phyloP scores from a whole-genome alignment of 2,329 filamentous ascomycete genomes.

The Atkinsonella texensis region DNA sequence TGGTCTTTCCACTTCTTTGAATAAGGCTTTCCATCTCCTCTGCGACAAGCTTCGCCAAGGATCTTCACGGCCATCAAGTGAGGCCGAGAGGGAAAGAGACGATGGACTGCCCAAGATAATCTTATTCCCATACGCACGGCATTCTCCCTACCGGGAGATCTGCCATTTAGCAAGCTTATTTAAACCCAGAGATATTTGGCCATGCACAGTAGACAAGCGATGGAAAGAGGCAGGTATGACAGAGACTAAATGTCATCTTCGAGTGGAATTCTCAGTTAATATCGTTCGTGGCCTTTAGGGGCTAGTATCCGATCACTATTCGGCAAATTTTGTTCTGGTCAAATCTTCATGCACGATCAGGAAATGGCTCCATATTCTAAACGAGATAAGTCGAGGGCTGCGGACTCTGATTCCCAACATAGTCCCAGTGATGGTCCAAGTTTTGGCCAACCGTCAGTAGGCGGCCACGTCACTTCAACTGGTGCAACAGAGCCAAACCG shows the following conservation, averaged over 20 bases:
- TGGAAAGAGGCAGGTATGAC: slow-evolving; percentile 46
- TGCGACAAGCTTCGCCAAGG: not conserved
- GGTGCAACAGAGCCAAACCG: not conserved
- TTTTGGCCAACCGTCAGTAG: not conserved
- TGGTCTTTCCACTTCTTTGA: slow-evolving; percentile 7
- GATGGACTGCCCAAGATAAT: slow-evolving; percentile 29
- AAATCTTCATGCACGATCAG: slow-evolving; percentile 52
- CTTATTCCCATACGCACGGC: slow-evolving; percentile 73
- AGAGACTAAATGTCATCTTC: not conserved
- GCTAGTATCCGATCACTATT: slow-evolving; percentile 60
- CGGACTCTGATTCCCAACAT: not conserved
- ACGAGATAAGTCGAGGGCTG: not conserved
- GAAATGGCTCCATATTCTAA: slow-evolving; percentile 33
- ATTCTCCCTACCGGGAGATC: slow-evolving; percentile 76
- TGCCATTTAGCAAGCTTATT: slow-evolving; percentile 58
- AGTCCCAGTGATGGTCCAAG: not conserved
- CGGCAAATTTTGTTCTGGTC: slow-evolving; percentile 51
- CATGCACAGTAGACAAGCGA: slow-evolving; percentile 59
- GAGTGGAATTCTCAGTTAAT: not conserved
- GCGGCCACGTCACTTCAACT: not conserved
- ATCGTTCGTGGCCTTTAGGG: slow-evolving; percentile 14
- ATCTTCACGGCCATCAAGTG: not conserved
- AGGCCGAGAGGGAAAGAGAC: not conserved
- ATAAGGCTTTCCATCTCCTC: not conserved
- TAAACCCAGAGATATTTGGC: slow-evolving; percentile 64